Conservation (phyloP, 495 filamentous ascomycete species). For the Chaetomium fimeti region DNA sequence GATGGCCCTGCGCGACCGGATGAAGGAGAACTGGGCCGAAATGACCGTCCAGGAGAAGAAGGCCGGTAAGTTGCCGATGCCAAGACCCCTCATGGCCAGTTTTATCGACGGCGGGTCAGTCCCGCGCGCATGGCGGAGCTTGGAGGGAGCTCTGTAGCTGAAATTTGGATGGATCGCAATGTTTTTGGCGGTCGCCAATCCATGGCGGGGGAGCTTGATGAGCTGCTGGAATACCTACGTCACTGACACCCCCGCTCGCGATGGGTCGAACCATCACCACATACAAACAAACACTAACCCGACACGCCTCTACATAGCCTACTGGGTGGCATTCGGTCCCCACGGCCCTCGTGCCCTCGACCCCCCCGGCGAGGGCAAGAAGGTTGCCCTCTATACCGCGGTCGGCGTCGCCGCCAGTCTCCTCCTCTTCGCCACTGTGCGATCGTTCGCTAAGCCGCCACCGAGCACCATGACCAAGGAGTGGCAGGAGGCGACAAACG, state of each 20-base stretch:
- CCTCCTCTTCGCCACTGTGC: slow-evolving; percentile 63
- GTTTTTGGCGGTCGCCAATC: slow-evolving; percentile 19
- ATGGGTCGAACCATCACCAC: slow-evolving; percentile 21
- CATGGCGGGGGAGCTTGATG: slow-evolving; percentile 26
- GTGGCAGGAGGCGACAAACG: slow-evolving; percentile 88
- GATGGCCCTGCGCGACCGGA: slow-evolving; percentile 95
- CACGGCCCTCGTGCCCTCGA: slow-evolving; percentile 83
- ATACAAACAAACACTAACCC: slow-evolving; percentile 14
- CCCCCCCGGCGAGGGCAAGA: slow-evolving; percentile 78
- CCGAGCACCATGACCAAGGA: slow-evolving; percentile 93
- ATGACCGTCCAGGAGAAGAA: slow-evolving; percentile 97
- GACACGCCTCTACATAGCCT: slow-evolving; percentile 58
- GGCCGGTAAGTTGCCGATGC: slow-evolving; percentile 70
- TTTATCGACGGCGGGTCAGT: slow-evolving; percentile 10
- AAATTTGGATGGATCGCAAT: slow-evolving; percentile 12
- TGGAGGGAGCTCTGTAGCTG: slow-evolving; percentile 3
- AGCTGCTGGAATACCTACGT: slow-evolving; percentile 16
- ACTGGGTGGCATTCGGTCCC: slow-evolving; percentile 96
- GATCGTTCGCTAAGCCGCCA: slow-evolving; percentile 61
- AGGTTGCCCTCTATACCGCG: slow-evolving; percentile 67
- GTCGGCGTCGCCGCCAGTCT: slow-evolving; percentile 60
- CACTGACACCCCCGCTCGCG: slow-evolving; percentile 18
- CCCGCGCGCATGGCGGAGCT: slow-evolving; percentile 14
- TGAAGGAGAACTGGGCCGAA: slow-evolving; percentile 96
- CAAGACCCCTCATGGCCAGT: slow-evolving; percentile 10